Evolutionary conservation across 2,329 filamentous ascomycete genomes (phyloP), one percentile per base, ranked within the genome.

Genomic region (Nothomitra cinnamomea): DNA sequence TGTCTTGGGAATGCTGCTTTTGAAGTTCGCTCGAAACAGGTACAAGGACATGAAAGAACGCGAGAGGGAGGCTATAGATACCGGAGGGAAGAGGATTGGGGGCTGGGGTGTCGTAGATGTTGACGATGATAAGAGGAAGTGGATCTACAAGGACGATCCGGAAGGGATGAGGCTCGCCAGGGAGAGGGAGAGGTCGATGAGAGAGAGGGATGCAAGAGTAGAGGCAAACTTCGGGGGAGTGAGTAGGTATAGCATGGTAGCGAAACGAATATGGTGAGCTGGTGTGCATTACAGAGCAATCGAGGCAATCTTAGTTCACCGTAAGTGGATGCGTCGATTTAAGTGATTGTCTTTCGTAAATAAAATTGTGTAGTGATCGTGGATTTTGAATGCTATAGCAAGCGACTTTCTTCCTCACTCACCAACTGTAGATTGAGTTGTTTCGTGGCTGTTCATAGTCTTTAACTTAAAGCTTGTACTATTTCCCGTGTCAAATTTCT

Each of bases 231-330:
- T 79, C 67, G 84, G 75, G 62, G 79, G 70, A 64, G 87, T 80
- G 57, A 79, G 75, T 60, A 76, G 92, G 61, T 98, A 95, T 70
- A 87, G 88, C 64, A 95, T 96, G 92, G 83, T 88, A 61, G 87
- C 87, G 0, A 96, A 95, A 75, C 77, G 92, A 64, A 98, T 98
- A 61, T 98, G 92, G 92, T 96, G 42, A 53, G 3, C 3, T 42
- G n/a, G 13, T 24, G 13, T 50, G 3, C 4, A 41, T 5, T 13
- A n/a, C 17, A 41, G 13, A 13, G 38, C 15, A n/a, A 15, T 41
- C 5, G 5, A 41, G 38, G 15, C 38, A n/a, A 5, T 15, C 28
- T 32, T 32, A 5, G 28, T 32, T 32, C 10, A 32, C 10, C 4
- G 4, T 32, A 4, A 32, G 28, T n/a, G n/a, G n/a, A n/a, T 32